Conservation (phyloP, 2,329 filamentous ascomycete species). For the Ascochyta clinopodiicola region DNA sequence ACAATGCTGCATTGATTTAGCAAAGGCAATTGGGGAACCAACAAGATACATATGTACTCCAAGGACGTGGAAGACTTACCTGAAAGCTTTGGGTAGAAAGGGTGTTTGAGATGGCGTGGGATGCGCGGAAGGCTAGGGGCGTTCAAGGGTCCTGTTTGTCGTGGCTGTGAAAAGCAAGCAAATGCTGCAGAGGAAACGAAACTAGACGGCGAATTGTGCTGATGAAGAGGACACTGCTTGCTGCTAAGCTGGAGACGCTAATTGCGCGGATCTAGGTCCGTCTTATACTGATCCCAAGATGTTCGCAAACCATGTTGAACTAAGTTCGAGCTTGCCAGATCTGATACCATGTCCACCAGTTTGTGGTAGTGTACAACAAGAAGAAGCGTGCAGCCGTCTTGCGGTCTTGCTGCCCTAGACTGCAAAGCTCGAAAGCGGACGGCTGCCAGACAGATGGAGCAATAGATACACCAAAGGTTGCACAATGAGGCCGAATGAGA, state of each 20-base stretch:
- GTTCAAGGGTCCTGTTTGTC: conserved; percentile 32
- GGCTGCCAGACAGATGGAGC: conserved; percentile 40
- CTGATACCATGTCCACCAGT: conserved; percentile 31
- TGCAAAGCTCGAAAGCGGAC: conserved; percentile 39
- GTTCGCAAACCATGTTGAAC: conserved; percentile 27
- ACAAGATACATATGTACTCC: conserved; percentile 35
- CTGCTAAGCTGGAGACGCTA: conserved; percentile 36
- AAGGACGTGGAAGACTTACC: conserved; percentile 29
- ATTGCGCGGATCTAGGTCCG: conserved; percentile 39
- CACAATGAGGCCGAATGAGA: conserved; percentile 39
- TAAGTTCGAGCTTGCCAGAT: conserved; percentile 32
- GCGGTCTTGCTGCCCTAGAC: conserved; percentile 31
- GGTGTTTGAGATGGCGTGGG: conserved; percentile 35
- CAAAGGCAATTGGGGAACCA: conserved; percentile 21
- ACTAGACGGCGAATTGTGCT: conserved; percentile 25
- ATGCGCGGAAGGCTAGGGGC: conserved; percentile 34
- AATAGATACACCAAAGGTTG: conserved; percentile 42
- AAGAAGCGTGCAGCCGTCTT: conserved; percentile 35
- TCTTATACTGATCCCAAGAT: conserved; percentile 43
- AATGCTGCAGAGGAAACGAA: conserved; percentile 26
- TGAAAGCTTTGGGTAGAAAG: conserved; percentile 23
- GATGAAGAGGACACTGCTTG: conserved; percentile 27
- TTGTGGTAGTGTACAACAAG: conserved; percentile 37
- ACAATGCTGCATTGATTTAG: conserved; percentile 33
- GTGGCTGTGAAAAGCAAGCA: conserved; percentile 49